Evolutionary conservation across 192 early-diverging fungal species (phyloP).

Genomic region (Obelidium mucronatum): DNA sequence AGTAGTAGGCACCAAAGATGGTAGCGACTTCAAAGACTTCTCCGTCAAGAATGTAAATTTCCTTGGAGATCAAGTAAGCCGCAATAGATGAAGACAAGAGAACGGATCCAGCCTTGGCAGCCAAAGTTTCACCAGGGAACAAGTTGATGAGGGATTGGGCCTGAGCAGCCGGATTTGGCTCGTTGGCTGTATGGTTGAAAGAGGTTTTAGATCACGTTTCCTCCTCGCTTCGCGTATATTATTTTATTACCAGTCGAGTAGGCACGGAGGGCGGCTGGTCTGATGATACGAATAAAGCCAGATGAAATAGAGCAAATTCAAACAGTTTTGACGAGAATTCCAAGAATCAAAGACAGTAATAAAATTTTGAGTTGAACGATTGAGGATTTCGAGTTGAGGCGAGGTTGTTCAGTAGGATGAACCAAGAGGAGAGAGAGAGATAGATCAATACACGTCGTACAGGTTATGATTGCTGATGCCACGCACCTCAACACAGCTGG

Average conservation of each 20-base stretch:
- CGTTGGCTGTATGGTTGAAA: background rate
- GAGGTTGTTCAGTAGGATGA: too few species aligned
- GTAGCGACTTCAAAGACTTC: conserved; percentile 86
- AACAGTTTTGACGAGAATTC: too few species aligned
- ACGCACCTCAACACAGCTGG: conserved; percentile 22
- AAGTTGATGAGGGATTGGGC: conserved; percentile 91
- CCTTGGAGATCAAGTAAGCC: conserved; percentile 92
- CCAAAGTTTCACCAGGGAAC: conserved; percentile 88
- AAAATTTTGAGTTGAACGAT: too few species aligned
- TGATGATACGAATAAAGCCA: too few species aligned
- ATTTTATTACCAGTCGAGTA: conserved; percentile 9
- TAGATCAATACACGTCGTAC: too few species aligned
- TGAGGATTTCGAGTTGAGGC: too few species aligned
- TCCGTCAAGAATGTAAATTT: conserved; percentile 96
- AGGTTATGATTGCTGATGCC: too few species aligned
- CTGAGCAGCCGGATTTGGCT: conserved; percentile 18
- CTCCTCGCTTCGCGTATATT: too few species aligned
- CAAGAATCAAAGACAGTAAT: too few species aligned
- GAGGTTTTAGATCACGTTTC: background rate
- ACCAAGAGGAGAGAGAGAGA: too few species aligned
- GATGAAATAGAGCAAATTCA: too few species aligned
- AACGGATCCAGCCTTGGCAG: conserved; percentile 89
- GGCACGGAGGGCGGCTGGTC: conserved; percentile 11
- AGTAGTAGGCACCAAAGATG: conserved; percentile 79
- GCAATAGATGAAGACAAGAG: conserved; percentile 83